Base-by-base conservation (phyloP, 1,139 yeast species). In the Blastobotrys serpentis region DNA sequence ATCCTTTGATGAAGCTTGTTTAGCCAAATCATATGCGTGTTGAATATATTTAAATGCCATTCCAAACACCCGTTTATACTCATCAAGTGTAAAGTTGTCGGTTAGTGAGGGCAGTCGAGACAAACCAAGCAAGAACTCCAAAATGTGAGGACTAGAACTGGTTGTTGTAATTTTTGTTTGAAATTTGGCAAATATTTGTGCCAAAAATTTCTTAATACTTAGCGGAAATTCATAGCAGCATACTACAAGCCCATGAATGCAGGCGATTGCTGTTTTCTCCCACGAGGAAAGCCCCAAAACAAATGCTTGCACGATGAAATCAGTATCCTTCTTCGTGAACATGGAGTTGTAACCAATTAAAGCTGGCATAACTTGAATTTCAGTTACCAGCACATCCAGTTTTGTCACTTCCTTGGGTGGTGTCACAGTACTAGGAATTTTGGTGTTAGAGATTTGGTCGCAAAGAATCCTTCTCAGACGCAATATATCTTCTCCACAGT, bases 181-280 rank as follows among this genome's bases (percentile, higher is more conserved):
- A 40, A 88, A 69, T 47, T 79, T 79, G 11, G 84, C 78, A 53
- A 88, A 71, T 8, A 87, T 81, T 16, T 78, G 80, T 3, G 84
- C 75, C 44, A 88, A 64, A 56, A 72, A 84, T 58, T 83, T 83
- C 64, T 84, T 85, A 48, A 87, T 74, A 0, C 94, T 82, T 14
- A 77, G 63, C 0, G 96, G 95, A 43, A 85, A 74, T 61, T 86
- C 95, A 62, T 85, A 86, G 63, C 95, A 86, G 56, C 94, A 84
- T 1, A 86, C 77, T 0, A 86, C 80, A 52, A 88, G 70, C 23
- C 84, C 82, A 58, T 87, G 89, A 43, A 88, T 77, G 58, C 89
- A 81, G 1, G 94, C 89, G 5, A 63, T 56, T 0, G 90, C 87
- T 0, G 95, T 80, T 54, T 78, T 79, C 53, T 86, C 90, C 85